Base-by-base conservation (phyloP, 1,284 basidiomycete species). In the Irpex lacteus region DNA sequence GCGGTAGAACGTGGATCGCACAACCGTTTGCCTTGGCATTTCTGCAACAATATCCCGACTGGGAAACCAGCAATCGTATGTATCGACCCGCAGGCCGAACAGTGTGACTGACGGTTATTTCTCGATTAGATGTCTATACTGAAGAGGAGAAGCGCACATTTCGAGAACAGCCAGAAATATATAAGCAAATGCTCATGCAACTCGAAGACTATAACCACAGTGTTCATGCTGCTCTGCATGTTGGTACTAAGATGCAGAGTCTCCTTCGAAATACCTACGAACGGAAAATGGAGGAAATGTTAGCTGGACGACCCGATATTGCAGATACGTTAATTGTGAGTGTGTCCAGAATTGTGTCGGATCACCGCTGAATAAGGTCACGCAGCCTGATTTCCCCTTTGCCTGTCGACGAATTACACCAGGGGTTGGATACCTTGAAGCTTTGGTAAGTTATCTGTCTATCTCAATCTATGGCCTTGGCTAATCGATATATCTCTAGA, bases 341-440 rank as follows among this genome's bases (percentile, higher is more conserved):
- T 34, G 32, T 34, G 5, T 34, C 32, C 32, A 34, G 32, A 34
- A 34, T 34, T 34, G 32, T 34, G 32, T 34, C 32, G 32, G 32
- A 34, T 34, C 32, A 34, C 32, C 32, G 32, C 32, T 34, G 6
- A 34, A 34, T 34, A 34, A 34, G 32, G 32, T 34, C 32, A 34
- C 32, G 13, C 26, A 85, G 83, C 85, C 85, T 5, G 76, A 78
- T 62, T 87, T 86, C 66, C 74, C 81, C 4, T 80, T 85, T 13
- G 78, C 73, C 6, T 87, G 84, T 71, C 78, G 83, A 44, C 77
- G 86, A 36, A 71, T 86, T 50, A 87, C 86, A 0, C 86, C 85
- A 3, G 86, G 85, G 0, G 83, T 83, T 19, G 84, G 85, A 2
- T 88, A 85, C 70, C 76, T 88, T 21, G 85, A 86, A 68, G 82